Base-by-base conservation (phyloP, 2,329 filamentous ascomycete genomes). In the Xylariaceae sp. region DNA sequence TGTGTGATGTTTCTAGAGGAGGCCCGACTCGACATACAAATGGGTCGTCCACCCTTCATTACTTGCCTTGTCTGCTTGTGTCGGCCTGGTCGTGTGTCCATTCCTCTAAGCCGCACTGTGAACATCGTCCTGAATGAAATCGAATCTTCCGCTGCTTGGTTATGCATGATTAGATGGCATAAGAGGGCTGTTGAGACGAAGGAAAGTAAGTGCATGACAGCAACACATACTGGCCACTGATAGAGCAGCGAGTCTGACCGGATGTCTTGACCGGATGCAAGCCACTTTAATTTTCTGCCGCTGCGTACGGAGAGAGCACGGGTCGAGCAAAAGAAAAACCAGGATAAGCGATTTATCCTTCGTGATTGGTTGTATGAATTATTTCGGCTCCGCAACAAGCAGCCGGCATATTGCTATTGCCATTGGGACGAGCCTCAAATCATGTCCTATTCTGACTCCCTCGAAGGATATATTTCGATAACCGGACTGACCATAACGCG, bases 241-340 rank as follows among this genome's bases (percentile, higher is more conserved):
- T 46, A 49, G 52, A 54, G 45, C 42, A 45, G 49, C 14, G 32
- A 44, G 42, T 48, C 47, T 56, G 57, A 62, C 60, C 60, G 60
- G 54, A 50, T 58, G 51, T 54, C 32, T 37, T 37, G 32, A 37
- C 32, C 56, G 32, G 46, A 37, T 45, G 48, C 57, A 54, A 56
- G 57, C 54, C 50, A 54, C 49, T 53, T 50, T 37, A 50, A 21
- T 44, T 20, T 20, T 44, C 26, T 55, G 56, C 51, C 56, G 53
- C 52, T 57, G 57, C 60, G 60, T 57, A 54, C 60, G 57, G 60
- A 60, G 56, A 58, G 9, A 58, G 9, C 26, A 12, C 32, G 32
- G 20, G 44, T 51, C 48, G 52, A 56, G 21, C 2, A 59, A 56
- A 54, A 42, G 20, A 48, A 61, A 55, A 60, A 56, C 56, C 54